phyloP scores from a whole-genome alignment of 2,329 filamentous ascomycete species.

The Tolypocladium guangdongense region DNA sequence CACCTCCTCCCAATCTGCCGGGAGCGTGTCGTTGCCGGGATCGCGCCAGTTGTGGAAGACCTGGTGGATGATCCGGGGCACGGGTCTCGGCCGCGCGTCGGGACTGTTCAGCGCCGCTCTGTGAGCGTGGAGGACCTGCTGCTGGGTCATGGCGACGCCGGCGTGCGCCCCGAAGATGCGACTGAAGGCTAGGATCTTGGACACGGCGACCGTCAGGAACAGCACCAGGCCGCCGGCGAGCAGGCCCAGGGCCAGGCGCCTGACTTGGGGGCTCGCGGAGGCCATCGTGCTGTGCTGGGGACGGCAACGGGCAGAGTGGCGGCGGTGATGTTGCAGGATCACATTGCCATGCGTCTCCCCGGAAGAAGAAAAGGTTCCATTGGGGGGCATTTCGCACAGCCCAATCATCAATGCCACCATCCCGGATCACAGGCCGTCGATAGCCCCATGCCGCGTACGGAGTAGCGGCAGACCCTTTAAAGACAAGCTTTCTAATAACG shows the following conservation, averaged over 20 bases:
- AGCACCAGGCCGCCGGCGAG: background rate
- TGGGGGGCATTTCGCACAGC: background rate
- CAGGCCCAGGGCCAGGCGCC: background rate
- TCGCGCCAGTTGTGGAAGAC: slow-evolving; percentile 1
- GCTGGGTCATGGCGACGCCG: slow-evolving; percentile 2
- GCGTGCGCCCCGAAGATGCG: slow-evolving; percentile 3
- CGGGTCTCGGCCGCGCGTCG: background rate
- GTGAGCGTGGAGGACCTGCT: background rate
- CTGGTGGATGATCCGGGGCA: slow-evolving; percentile 4
- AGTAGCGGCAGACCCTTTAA: no score
- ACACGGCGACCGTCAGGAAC: background rate
- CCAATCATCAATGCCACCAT: background rate
- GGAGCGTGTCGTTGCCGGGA: slow-evolving; percentile 1
- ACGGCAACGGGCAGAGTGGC: background rate
- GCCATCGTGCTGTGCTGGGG: background rate
- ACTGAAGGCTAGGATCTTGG: background rate
- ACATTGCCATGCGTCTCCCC: background rate
- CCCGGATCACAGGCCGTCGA: no score
- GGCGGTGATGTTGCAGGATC: background rate
- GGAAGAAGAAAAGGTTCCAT: background rate
- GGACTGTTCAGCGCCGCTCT: background rate
- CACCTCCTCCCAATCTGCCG: background rate
- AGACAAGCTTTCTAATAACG: background rate
- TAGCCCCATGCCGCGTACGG: background rate
- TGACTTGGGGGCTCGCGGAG: background rate